Evolutionary conservation across 1,139 yeast genomes (phyloP), one percentile per base, ranked within the genome.

Genomic region (Trichomonascaceae sp.): DNA sequence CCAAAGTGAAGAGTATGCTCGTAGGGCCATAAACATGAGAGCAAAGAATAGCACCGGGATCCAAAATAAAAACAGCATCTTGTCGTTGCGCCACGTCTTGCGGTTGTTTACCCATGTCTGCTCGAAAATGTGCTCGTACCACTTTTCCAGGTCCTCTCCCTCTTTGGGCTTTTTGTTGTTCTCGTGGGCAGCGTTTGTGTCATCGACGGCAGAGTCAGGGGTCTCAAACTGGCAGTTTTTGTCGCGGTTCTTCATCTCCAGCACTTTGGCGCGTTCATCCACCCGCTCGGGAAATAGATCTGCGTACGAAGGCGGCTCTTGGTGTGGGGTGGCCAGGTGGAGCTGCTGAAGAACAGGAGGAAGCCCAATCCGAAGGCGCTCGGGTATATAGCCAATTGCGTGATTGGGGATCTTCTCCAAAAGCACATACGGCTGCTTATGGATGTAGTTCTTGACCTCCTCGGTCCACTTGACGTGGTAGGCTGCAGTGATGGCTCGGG

Each of bases 1-100:
- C 32, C 17, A 15, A 23, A 5, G 6, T 8, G 9, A 8, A 8
- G 23, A 20, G 23, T 20, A 20, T 11, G 23, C 23, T 20, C 23
- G 23, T 8, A 20, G 11, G 11, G 23, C 23, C 23, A 20, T 20
- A 20, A 20, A 50, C 11, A 47, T 44, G 30, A 51, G 32, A 29
- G 48, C 43, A 34, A 53, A 47, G 13, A 51, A 39, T 14, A 51
- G 43, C n/a, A 52, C 51, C 5, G 58, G 58, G 9, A 54, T 42
- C 57, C 96, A 85, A 65, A 85, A 84, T 53, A 82, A 79, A 36
- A 82, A 60, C 45, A 85, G 63, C 84, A 82, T 78, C 50, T 75
- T 77, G 56, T 85, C 96, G 47, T 81, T 79, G 45, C 72, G 75
- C 43, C 79, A 72, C 25, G 76, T 70, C 52, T 76, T 76, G 34